Percentiles rank a stretch among this genome's conserved stretches.
Conservation (phyloP, 2,329 filamentous ascomycete species). For the Aureobasidium namibiae region DNA sequence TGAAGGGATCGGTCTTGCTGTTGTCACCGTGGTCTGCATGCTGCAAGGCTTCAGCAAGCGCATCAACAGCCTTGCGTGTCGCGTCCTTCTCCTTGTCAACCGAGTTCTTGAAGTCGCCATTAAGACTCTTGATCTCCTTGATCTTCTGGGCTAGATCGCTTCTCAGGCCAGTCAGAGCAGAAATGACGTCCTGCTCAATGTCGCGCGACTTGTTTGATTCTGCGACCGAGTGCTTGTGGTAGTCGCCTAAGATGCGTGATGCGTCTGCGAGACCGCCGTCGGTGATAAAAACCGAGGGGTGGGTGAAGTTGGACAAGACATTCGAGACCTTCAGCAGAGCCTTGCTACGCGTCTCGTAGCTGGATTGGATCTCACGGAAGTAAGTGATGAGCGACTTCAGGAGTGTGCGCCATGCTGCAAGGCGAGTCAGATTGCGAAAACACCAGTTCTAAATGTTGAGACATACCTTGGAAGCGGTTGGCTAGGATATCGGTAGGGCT, state of each 20-base stretch:
- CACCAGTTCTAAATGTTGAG: neutral
- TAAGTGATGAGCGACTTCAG: slow-evolving; percentile 91
- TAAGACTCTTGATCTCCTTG: slow-evolving; percentile 86
- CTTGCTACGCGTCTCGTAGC: slow-evolving; percentile 81
- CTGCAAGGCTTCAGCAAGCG: slow-evolving; percentile 73
- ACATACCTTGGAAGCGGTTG: slow-evolving; percentile 76
- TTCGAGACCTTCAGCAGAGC: slow-evolving; percentile 74
- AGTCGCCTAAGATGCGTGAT: slow-evolving; percentile 67
- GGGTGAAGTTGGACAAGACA: slow-evolving; percentile 69
- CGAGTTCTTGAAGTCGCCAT: slow-evolving; percentile 92
- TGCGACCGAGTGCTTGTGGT: slow-evolving; percentile 69
- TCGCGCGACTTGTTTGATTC: slow-evolving; percentile 85
- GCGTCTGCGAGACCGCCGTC: slow-evolving; percentile 85
- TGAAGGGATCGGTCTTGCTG: slow-evolving; percentile 86
- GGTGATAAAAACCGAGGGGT: slow-evolving; percentile 67
- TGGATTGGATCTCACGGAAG: slow-evolving; percentile 82
- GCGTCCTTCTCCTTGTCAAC: slow-evolving; percentile 90
- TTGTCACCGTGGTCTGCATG: slow-evolving; percentile 67
- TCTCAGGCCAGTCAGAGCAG: slow-evolving; percentile 74
- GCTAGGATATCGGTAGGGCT: slow-evolving; percentile 83
- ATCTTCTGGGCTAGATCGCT: slow-evolving; percentile 92
- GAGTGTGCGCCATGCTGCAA: slow-evolving; percentile 83
- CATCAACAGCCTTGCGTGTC: slow-evolving; percentile 69
- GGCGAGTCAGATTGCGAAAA: neutral
- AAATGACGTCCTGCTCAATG: slow-evolving; percentile 84